phyloP scores from a whole-genome alignment of 2,329 filamentous ascomycete genomes.

The Erysiphe pulchra region DNA sequence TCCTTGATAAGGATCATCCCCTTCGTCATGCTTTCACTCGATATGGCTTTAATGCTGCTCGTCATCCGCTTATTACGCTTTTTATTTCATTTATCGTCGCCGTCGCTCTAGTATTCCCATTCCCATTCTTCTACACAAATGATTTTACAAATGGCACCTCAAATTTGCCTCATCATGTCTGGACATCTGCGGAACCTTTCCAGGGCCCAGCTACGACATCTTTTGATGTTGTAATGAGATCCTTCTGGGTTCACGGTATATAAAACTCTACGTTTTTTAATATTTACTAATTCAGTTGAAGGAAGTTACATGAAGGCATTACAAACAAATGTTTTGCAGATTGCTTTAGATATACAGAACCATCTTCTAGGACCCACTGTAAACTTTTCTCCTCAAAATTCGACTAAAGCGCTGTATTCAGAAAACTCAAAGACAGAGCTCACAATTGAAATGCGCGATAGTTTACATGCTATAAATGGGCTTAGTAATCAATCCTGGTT shows the following conservation, averaged over 20 bases:
- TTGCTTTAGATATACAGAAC: conserved; percentile 45
- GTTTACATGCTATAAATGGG: conserved; percentile 32
- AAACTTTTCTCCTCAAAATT: conserved; percentile 24
- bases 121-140: conserved; percentile 48
- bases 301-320: conserved; percentile 51
- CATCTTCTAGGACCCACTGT: conserved; percentile 35
- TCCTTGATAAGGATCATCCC: conserved; percentile 36
- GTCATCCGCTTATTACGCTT: conserved; percentile 49
- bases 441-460: conserved; percentile 20
- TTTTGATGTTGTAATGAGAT: conserved; percentile 57
- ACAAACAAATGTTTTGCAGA: conserved; percentile 34
- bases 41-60: conserved; percentile 44
- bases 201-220: conserved; percentile 22
- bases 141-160: conserved; percentile 46
- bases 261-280: neutral
- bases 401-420: conserved; percentile 2
- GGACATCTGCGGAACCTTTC: conserved; percentile 47
- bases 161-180: conserved; percentile 53
- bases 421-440: conserved; percentile 7
- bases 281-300: conserved; percentile 1
- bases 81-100: conserved; percentile 48
- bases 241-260: conserved; percentile 50
- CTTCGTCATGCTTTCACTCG: conserved; percentile 37
- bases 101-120: conserved; percentile 45
- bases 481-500: conserved; percentile 42